Evolutionary conservation across 2,329 filamentous ascomycete genomes (phyloP).

Genomic region (Kalmusia sp.): DNA sequence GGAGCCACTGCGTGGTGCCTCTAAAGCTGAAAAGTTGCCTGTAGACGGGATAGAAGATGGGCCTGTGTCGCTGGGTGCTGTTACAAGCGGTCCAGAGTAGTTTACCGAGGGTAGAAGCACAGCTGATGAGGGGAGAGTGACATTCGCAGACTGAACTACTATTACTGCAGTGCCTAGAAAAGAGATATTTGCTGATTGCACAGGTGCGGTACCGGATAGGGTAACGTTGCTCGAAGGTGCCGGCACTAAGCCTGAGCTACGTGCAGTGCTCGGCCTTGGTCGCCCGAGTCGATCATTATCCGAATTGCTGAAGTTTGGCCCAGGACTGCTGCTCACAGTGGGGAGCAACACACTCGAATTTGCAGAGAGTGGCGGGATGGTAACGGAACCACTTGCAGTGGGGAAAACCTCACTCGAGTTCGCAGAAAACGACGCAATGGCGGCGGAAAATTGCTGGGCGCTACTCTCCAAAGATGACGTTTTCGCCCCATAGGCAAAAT

Average conservation of each 20-base stretch:
- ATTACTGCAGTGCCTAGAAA: background rate
- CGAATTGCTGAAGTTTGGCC: background rate
- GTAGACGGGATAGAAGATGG: background rate
- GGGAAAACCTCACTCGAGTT: background rate
- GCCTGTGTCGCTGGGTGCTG: slow-evolving; percentile 3
- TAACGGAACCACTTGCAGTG: background rate
- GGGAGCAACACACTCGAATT: background rate
- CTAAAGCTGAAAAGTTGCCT: background rate
- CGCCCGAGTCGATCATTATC: slow-evolving; percentile 4
- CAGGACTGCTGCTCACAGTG: background rate
- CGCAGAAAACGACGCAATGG: background rate
- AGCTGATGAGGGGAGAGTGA: background rate
- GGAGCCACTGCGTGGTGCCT: background rate
- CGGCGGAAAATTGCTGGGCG: background rate
- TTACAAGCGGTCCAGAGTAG: background rate
- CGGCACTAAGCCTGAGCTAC: background rate
- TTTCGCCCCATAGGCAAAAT: slow-evolving; percentile 1
- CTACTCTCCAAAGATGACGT: background rate
- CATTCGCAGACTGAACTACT: background rate
- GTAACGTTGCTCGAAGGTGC: slow-evolving; percentile 5
- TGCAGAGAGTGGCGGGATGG: background rate
- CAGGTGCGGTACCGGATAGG: background rate
- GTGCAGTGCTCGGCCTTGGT: slow-evolving; percentile 1
- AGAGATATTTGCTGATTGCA: background rate
- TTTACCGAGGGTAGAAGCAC: background rate